Evolutionary conservation across 192 early-diverging fungal genomes (phyloP).

Genomic region (Helicostylum pulchrum): DNA sequence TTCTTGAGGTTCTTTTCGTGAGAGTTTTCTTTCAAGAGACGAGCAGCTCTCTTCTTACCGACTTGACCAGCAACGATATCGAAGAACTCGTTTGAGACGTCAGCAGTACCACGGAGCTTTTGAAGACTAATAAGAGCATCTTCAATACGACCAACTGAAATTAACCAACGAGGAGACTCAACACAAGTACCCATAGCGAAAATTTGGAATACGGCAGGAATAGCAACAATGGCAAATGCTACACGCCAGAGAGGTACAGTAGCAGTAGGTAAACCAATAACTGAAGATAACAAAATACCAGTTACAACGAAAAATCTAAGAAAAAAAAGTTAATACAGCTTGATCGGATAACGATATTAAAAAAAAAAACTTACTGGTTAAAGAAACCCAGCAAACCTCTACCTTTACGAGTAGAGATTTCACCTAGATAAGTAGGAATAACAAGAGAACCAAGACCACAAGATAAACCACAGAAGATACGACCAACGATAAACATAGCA

Average conservation of each 20-base stretch:
- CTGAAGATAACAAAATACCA: slow-evolving; percentile 71
- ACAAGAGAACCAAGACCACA: slow-evolving; percentile 63
- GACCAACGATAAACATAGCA: slow-evolving; percentile 66
- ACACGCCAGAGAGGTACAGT: slow-evolving; percentile 66
- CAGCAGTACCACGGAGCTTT: slow-evolving; percentile 49
- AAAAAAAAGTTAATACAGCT: not conserved
- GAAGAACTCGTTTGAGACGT: slow-evolving; percentile 57
- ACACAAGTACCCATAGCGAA: slow-evolving; percentile 66
- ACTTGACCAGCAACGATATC: slow-evolving; percentile 56
- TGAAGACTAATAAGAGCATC: slow-evolving; percentile 57
- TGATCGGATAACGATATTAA: too few relatives aligned
- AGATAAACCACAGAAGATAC: slow-evolving; percentile 69
- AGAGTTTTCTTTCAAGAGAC: slow-evolving; percentile 8
- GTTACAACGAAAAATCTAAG: slow-evolving; percentile 63
- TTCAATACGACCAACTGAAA: slow-evolving; percentile 59
- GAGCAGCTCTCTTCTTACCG: slow-evolving; percentile 8
- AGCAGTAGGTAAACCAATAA: slow-evolving; percentile 60
- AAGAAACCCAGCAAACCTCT: slow-evolving; percentile 69
- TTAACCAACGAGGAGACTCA: slow-evolving; percentile 73
- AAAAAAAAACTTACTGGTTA: slow-evolving; percentile 49
- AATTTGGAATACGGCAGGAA: slow-evolving; percentile 57
- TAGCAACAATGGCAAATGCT: slow-evolving; percentile 58
- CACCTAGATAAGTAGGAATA: slow-evolving; percentile 70
- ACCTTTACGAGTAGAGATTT: slow-evolving; percentile 66
- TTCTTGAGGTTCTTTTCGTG: not conserved